Evolutionary conservation across 1,139 yeast genomes (phyloP).

Genomic region (Yamadazyma mexicana): DNA sequence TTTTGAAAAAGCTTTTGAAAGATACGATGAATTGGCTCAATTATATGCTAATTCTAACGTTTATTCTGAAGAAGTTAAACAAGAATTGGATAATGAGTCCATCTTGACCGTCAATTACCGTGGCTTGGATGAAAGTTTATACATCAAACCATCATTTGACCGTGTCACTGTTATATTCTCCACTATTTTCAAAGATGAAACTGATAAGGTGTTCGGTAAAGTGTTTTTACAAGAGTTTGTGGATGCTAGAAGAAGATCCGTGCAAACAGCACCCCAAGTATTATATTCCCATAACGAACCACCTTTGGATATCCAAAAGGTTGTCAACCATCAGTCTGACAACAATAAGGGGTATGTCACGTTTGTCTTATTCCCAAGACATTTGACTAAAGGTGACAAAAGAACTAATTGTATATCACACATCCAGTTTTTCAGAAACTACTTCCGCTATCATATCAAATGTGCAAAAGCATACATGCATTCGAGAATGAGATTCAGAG

Average conservation of each 20-base stretch:
- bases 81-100: constrained; percentile 49
- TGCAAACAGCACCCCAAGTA: constrained; percentile 98
- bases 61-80: constrained; percentile 53
- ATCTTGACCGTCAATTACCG: constrained; percentile 83
- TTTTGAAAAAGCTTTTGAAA: constrained; percentile 78
- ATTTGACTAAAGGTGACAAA: constrained; percentile 66
- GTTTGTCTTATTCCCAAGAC: constrained; percentile 75
- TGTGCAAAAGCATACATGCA: constrained; percentile 98
- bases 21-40: constrained; percentile 71
- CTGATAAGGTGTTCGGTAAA: constrained; percentile 92
- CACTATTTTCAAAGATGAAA: constrained; percentile 93
- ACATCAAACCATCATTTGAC: constrained; percentile 88
- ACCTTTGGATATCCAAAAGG: constrained; percentile 76
- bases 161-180: constrained; percentile 96
- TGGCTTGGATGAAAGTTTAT: constrained; percentile 83
- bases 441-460: constrained; percentile 97
- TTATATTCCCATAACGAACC: constrained; percentile 85
- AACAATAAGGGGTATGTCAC: constrained; percentile 74
- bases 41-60: constrained; percentile 48
- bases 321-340: constrained; percentile 27
- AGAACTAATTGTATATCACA: constrained; percentile 85
- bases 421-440: constrained; percentile 88
- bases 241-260: constrained; percentile 90
- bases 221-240: constrained; percentile 97
- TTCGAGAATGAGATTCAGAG: constrained; percentile 96